A percentile compares a stretch with the other conserved stretches of the same genome.
Conservation (phyloP, 1,284 basidiomycete species). For the Fomitopsis palustris region DNA sequence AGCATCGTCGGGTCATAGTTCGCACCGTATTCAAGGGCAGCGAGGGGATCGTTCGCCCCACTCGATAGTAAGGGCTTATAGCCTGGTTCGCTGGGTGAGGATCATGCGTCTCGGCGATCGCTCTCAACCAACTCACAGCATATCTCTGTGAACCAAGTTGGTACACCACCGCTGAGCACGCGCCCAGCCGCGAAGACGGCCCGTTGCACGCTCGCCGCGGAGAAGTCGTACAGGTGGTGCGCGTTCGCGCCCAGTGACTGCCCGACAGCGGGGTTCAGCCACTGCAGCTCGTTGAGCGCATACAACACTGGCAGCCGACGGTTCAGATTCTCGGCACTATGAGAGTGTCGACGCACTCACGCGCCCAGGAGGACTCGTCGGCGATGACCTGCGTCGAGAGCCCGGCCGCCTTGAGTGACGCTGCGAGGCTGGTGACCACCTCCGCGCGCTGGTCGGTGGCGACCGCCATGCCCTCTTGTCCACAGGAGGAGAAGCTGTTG, state of each 20-base stretch:
- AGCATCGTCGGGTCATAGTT: constrained; percentile 20
- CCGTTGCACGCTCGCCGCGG: constrained; percentile 13
- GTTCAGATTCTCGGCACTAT: not conserved
- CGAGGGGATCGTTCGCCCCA: constrained; percentile 8
- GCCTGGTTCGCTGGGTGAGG: not conserved
- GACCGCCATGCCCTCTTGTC: constrained; percentile 31
- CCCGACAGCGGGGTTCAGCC: constrained; percentile 18
- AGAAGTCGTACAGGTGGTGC: constrained; percentile 27
- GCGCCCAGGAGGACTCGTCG: constrained; percentile 18
- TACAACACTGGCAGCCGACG: constrained; percentile 16
- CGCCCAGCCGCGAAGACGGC: constrained; percentile 15
- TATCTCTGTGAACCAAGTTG: constrained; percentile 26
- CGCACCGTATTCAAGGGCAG: constrained; percentile 10
- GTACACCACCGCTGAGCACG: constrained; percentile 17
- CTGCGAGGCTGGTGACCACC: constrained; percentile 21
- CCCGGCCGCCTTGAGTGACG: constrained; percentile 14
- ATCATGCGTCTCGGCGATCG: not conserved
- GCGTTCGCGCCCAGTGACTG: constrained; percentile 19
- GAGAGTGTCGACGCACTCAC: not conserved
- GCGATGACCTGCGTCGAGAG: constrained; percentile 20
- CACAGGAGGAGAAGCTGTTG: constrained; percentile 14
- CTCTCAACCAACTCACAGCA: constrained; percentile 10
- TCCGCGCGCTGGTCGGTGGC: constrained; percentile 23
- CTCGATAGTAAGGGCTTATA: constrained; percentile 15
- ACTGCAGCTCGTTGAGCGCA: constrained; percentile 17